A percentile compares a stretch with the other conserved stretches of the same genome.
Evolutionary conservation across 179 eudicot species (phyloP).

Genomic region (Heliamphora pulchella): DNA sequence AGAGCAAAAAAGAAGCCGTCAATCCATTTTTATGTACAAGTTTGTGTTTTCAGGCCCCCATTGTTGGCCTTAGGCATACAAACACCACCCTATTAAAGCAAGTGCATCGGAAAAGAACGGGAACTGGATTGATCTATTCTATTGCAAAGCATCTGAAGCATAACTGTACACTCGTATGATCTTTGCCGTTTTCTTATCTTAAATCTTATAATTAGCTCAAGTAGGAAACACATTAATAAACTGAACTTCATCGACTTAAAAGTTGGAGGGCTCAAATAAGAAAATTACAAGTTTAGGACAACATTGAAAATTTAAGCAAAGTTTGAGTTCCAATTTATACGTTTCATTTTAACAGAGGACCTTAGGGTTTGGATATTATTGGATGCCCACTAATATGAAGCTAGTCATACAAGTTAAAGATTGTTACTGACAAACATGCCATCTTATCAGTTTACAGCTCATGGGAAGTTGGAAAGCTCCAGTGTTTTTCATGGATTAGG

Average conservation of each 20-base stretch:
- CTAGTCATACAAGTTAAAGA: not conserved
- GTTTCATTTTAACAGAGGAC: not conserved
- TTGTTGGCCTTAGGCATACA: too few species aligned
- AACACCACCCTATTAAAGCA: too few species aligned
- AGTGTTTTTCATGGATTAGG: conserved; percentile 66
- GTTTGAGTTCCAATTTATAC: not conserved
- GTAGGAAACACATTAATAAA: too few species aligned
- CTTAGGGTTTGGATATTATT: not conserved
- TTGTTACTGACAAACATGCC: not conserved
- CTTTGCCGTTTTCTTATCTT: not conserved
- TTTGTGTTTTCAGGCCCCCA: too few species aligned
- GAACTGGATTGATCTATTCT: too few species aligned
- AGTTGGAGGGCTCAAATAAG: not conserved
- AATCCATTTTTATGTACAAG: too few species aligned
- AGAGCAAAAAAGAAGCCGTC: too few species aligned
- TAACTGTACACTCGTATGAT: too few species aligned
- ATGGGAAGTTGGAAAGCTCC: conserved; percentile 88
- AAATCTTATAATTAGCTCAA: not conserved
- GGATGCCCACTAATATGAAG: not conserved
- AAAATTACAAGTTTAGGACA: not conserved
- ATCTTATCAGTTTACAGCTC: conserved; percentile 78
- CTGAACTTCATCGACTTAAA: not conserved
- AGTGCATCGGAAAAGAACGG: too few species aligned
- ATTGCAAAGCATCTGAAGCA: too few species aligned
- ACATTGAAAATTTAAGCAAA: not conserved